Percentiles rank a stretch among this genome's conserved stretches.
phyloP scores from a whole-genome alignment of 2,329 filamentous ascomycete species.

The Ambrosiella xylebori region DNA sequence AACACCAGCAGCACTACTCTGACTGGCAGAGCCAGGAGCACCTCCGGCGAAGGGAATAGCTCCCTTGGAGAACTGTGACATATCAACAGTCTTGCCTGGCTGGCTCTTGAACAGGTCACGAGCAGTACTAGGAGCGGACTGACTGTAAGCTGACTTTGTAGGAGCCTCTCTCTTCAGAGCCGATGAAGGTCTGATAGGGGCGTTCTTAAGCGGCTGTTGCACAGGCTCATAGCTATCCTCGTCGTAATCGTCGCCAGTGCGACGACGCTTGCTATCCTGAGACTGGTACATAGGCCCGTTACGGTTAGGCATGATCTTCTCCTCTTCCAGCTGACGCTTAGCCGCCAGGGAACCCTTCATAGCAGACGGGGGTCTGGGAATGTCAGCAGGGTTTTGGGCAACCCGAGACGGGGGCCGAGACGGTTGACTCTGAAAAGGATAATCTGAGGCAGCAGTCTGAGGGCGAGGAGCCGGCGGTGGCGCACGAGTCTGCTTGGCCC shows the following conservation, averaged over 20 bases:
- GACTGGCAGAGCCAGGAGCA: conserved; percentile 21
- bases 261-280: conserved; percentile 62
- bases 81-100: conserved; percentile 44
- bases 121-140: conserved; percentile 29
- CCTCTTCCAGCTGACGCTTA: conserved; percentile 57
- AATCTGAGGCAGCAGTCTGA: conserved; percentile 34
- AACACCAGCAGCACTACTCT: conserved; percentile 24
- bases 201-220: conserved; percentile 47
- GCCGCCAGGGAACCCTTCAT: conserved; percentile 45
- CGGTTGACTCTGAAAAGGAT: conserved; percentile 25
- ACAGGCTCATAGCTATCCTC: conserved; percentile 40
- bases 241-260: conserved; percentile 56
- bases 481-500: conserved; percentile 45
- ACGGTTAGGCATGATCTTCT: conserved; percentile 38
- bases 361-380: conserved; percentile 21
- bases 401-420: conserved; percentile 39
- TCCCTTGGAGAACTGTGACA: conserved; percentile 76
- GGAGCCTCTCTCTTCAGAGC: conserved; percentile 40
- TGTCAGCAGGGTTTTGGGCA: conserved; percentile 27
- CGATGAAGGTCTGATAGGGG: conserved; percentile 68
- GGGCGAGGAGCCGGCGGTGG: conserved; percentile 42
- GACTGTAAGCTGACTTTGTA: conserved; percentile 38
- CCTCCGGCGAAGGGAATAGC: conserved; percentile 66
- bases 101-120: conserved; percentile 53
- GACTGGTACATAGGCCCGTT: conserved; percentile 45